Base-by-base conservation (phyloP, 768 basidiomycete genomes). In the Suillus discolor region DNA sequence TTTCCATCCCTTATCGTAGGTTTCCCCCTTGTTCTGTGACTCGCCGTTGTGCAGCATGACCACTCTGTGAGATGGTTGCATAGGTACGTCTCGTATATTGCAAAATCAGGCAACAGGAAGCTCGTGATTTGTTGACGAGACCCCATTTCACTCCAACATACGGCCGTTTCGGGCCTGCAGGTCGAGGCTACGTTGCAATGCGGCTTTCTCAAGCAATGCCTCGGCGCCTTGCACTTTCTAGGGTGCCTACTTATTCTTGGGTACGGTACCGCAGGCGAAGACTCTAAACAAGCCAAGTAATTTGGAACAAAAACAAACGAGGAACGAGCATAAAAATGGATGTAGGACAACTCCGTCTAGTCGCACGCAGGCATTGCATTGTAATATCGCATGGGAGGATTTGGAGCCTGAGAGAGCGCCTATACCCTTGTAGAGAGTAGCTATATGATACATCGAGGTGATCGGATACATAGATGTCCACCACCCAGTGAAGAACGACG, bases 341-440 rank as follows among this genome's bases (percentile, higher is more conserved):
- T 0, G 51, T 28, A 53, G 51, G 15, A 15, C 47, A 36, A 15
- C 47, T 61, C 59, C 49, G 44, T 60, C 45, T 25, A 65, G 64
- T 65, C 23, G 34, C 67, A 69, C 72, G 73, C 72, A 75, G 69
- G 51, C 45, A 41, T 5, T 38, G 31, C 55, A 61, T 68, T 66
- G 64, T 55, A 68, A 57, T 61, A 53, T 59, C 42, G 70, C 70
- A 66, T 73, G 74, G 66, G 73, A 73, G 73, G n/a, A 28, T 54
- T 47, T 59, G 66, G 63, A 36, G 64, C 71, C 66, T 75, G 73
- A 62, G 72, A 73, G 64, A 31, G 31, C 57, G 39, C 63, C 31
- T 51, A 65, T 62, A 51, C 15, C 64, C 44, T 65, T 51, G 60
- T 65, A 38, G 23, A 28, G 57, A 55, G 20, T 44, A 57, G 59